Evolutionary conservation across 1,284 basidiomycete genomes (phyloP), one percentile per base, ranked within the genome.

Genomic region (Schizophyllum commune): DNA sequence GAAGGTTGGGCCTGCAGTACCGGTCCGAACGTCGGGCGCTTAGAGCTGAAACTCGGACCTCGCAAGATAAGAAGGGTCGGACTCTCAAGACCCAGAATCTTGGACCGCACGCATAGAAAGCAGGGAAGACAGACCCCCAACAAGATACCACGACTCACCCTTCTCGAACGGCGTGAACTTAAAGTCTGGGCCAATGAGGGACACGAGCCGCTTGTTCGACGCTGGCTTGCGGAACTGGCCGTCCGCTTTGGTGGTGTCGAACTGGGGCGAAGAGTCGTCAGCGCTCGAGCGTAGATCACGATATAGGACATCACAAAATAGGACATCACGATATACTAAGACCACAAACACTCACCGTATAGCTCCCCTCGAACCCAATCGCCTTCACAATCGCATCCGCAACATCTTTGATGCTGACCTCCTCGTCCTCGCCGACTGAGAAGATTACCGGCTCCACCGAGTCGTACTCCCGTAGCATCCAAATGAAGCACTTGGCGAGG

Each of bases 151-250:
- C n/a, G n/a, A n/a, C 78, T 53, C 64, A 90, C 89, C 90, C 73
- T 82, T 66, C 15, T 90, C 81, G 69, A 95, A 95, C 5, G 92
- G 92, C 52, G 93, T 95, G 74, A 95, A 96, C 71, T 87, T 69
- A 74, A 94, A 96, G 7, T 80, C 83, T 8, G 39, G 39, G 39
- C 85, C 84, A 51, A 93, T 84, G 52, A 89, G 75, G 21, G 74
- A 75, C 34, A 90, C 70, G 5, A 96, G 77, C 73, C 94, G 95
- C 69, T 83, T 85, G 74, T 96, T 96, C 54, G 91, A 92, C n/a
- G 94, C 94, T 0, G 93, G 92, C 76, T 96, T 96, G 66, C 94
- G 88, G 82, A 88, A 94, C 73, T 96, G 94, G 1, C 94, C 94
- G 68, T 96, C 92, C 1, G 90, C 81, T 55, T 78, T 79, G 20